These are phyloP conservation scores for Ganoderma leucocontextum DNA, from an alignment of 1,284 basidiomycete species.

Conservation along the genomic window DNA sequence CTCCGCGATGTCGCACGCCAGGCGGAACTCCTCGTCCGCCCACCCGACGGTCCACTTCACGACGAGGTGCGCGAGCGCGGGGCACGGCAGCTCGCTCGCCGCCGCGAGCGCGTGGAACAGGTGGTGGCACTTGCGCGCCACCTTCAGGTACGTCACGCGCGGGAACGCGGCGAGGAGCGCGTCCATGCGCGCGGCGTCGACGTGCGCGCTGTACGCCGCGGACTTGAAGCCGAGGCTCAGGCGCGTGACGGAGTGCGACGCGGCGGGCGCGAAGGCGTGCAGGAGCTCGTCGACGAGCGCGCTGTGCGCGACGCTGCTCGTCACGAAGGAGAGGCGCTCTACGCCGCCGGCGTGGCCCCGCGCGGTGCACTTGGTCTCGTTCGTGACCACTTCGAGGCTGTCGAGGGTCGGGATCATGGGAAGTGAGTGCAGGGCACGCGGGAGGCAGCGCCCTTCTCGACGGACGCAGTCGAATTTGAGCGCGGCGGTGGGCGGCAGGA, in stretches of 20 bases:
- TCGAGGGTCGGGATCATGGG: not conserved
- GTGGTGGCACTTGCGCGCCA: conserved; percentile 11
- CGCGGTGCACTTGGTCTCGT: conserved; percentile 5
- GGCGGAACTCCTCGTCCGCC: conserved; percentile 6
- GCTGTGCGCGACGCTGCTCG: not conserved
- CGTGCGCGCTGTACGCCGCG: conserved; percentile 6
- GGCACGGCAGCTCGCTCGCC: conserved; percentile 7
- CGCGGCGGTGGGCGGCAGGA: not conserved
- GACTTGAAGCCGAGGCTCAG: conserved; percentile 5
- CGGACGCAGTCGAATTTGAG: conserved; percentile 6
- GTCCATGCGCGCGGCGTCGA: conserved; percentile 12
- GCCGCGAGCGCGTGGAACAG: conserved; percentile 2
- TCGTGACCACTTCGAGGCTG: not conserved
- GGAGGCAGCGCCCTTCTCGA: not conserved
- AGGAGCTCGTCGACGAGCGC: conserved; percentile 5
- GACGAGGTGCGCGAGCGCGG: conserved; percentile 4
- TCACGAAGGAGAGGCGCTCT: not conserved
- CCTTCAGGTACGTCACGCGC: conserved; percentile 1
- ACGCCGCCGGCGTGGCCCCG: not conserved
- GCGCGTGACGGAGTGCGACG: conserved; percentile 1
- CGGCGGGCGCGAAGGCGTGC: conserved; percentile 3
- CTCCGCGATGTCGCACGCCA: conserved; percentile 12
- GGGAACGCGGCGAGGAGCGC: conserved; percentile 11
- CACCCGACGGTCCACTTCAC: conserved; percentile 9
- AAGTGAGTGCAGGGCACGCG: not conserved